Evolutionary conservation across 768 basidiomycete species (phyloP), one percentile per base, ranked within the genome.

Genomic region (Leccinum uliginosum): DNA sequence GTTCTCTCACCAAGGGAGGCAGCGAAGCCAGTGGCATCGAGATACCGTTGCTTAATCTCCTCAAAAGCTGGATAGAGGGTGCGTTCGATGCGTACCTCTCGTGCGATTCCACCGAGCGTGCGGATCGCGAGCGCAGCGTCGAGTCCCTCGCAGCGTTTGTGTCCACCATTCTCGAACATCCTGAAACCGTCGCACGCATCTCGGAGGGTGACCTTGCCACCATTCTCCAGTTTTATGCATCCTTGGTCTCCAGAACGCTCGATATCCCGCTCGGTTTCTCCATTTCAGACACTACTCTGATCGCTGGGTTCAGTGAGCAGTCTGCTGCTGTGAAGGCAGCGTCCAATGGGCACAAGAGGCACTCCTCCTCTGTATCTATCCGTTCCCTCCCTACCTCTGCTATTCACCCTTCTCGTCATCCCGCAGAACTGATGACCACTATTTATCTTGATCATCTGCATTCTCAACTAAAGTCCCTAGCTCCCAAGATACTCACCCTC

Each of bases 11-110:
- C 34, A 79, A 76, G 58, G 80, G 75, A 40, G 87, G 86, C 6
- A 63, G 73, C 3, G 83, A 87, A 47, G 78, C 84, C 27, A 71
- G 82, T 34, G 89, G 89, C 19, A 80, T 89, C 62, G 89, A 91
- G 68, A 67, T 74, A 8, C 72, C 75, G 35, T 65, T 90, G 32
- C 71, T 89, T 24, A 71, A 76, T 40, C 68, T 85, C 49, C 73
- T 90, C 44, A 80, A 81, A 60, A 67, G 75, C 8, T 92, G 89
- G 87, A 84, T 89, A 32, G 74, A 80, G 50, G 80, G 79, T 15
- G 85, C 84, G 9, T 89, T 87, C 56, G 79, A 83, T 12, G 81
- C 80, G 6, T 73, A 77, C 54, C 64, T 71, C 50, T 57, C 68
- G 52, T 62, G 71, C 32, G 67, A 71, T 57, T 57, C 66, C n/a